Evolutionary conservation across 108 stramenopile genomes (phyloP).

Genomic region (Nitzschia inconspicua): DNA sequence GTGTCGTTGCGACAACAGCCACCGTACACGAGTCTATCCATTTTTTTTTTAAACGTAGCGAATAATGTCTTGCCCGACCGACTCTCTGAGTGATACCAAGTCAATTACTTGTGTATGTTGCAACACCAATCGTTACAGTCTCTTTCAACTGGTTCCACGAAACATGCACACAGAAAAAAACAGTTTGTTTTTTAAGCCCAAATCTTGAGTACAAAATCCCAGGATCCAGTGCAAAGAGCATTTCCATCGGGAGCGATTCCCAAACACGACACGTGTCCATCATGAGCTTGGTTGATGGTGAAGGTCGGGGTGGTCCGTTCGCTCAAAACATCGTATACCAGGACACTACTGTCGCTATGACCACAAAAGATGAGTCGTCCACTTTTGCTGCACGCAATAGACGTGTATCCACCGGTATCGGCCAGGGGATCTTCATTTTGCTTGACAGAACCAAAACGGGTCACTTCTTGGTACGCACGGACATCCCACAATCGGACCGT

Average conservation of each 20-base stretch:
- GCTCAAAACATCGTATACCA: constrained; percentile 76
- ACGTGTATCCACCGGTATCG: constrained; percentile 76
- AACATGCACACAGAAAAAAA: no score
- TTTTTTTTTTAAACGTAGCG: no score
- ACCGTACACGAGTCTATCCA: no score
- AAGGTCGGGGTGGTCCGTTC: constrained; percentile 48
- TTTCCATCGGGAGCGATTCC: constrained; percentile 90
- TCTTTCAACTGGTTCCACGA: no score
- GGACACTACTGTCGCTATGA: constrained; percentile 72
- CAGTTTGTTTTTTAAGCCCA: constrained; percentile 62
- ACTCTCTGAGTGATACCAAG: no score
- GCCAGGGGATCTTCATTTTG: constrained; percentile 18
- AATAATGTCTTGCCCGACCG: no score
- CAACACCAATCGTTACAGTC: no score
- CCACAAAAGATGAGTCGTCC: constrained; percentile 89
- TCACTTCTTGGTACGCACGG: constrained; percentile 87
- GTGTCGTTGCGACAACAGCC: no score
- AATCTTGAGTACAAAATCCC: constrained; percentile 96
- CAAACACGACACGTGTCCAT: constrained; percentile 94
- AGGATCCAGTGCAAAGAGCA: constrained; percentile 96
- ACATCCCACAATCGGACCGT: constrained; percentile 94
- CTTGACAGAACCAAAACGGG: constrained; percentile 77
- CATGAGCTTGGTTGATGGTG: constrained; percentile 75
- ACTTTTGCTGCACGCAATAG: constrained; percentile 65
- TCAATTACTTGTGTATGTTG: no score